These are phyloP conservation scores for Marsdenia floribunda DNA, from an alignment of 257 asterid genomes.

Conservation along the genomic window DNA sequence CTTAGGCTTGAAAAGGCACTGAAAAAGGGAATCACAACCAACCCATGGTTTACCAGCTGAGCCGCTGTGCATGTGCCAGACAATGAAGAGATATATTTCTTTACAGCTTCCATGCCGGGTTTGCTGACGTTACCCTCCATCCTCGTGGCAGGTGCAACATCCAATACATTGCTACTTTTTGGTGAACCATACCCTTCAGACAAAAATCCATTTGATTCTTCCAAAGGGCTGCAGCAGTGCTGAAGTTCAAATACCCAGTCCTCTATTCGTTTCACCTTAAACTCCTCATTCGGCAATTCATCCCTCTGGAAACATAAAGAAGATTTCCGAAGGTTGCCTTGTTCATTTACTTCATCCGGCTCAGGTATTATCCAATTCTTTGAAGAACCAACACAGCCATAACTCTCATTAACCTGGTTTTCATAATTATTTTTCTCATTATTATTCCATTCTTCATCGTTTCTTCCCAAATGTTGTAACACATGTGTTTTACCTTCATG, in stretches of 20 bases:
- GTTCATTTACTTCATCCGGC: constrained; percentile 39
- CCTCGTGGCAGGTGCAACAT: constrained; percentile 33
- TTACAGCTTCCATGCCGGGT: constrained; percentile 74
- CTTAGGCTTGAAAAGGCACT: constrained; percentile 76
- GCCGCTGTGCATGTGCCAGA: constrained; percentile 66
- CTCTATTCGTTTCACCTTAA: constrained; percentile 65
- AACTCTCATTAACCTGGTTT: constrained; percentile 43
- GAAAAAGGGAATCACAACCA: constrained; percentile 80
- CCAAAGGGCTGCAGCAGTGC: constrained; percentile 53
- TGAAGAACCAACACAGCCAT: constrained; percentile 56
- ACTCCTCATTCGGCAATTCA: constrained; percentile 57
- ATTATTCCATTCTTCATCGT: constrained; percentile 23
- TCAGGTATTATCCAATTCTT: constrained; percentile 85
- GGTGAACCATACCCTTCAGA: constrained; percentile 30
- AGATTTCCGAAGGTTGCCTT: constrained; percentile 31
- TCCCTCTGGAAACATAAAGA: constrained; percentile 38
- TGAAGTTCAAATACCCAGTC: constrained; percentile 87
- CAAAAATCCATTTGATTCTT: constrained; percentile 41
- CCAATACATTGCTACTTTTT: constrained; percentile 23
- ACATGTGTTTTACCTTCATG: constrained; percentile 33
- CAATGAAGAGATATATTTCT: constrained; percentile 76
- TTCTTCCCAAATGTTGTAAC: constrained; percentile 32
- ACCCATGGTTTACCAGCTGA: constrained; percentile 82
- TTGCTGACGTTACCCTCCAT: constrained; percentile 43
- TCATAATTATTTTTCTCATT: constrained; percentile 40